A percentile compares a stretch with the other conserved stretches of the same genome.
phyloP scores from a whole-genome alignment of 2,329 filamentous ascomycete genomes.

The Stromatinia cepivora region DNA sequence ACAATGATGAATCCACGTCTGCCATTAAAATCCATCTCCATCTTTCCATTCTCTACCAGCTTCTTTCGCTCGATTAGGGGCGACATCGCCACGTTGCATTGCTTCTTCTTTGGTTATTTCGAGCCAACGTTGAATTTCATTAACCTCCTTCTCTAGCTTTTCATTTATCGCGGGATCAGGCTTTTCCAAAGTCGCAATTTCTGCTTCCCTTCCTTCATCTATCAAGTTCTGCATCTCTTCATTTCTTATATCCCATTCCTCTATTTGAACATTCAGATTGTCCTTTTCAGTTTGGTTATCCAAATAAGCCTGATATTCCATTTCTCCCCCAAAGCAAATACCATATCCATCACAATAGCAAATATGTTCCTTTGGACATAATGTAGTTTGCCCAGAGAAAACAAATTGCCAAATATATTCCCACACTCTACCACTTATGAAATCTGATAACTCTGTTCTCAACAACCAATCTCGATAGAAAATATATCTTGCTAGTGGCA shows the following conservation, averaged over 20 bases:
- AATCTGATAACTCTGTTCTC: constrained; percentile 55
- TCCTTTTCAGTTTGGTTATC: constrained; percentile 6
- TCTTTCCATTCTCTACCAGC: constrained; percentile 31
- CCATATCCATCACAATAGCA: constrained; percentile 41
- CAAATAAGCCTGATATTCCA: constrained; percentile 29
- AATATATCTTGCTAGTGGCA: constrained; percentile 55
- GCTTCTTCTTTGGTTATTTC: constrained; percentile 26
- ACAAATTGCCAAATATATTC: constrained; percentile 69
- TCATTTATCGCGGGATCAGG: constrained; percentile 26
- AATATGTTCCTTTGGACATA: constrained; percentile 35
- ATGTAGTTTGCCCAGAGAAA: constrained; percentile 52
- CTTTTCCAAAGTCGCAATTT: neutral
- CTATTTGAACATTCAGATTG: neutral
- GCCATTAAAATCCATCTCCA: constrained; percentile 28
- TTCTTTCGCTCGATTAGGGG: constrained; percentile 31
- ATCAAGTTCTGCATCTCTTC: constrained; percentile 3
- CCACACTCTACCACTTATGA: constrained; percentile 58
- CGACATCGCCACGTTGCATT: constrained; percentile 32
- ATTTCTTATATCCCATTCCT: constrained; percentile 1
- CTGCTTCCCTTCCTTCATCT: constrained; percentile 6
- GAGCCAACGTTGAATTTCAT: constrained; percentile 28
- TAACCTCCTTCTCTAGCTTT: constrained; percentile 28
- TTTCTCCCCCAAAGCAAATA: constrained; percentile 38
- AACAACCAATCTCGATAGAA: constrained; percentile 60
- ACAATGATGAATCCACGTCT: neutral